These are phyloP conservation scores for Samsoniella hepiali DNA, from an alignment of 2,329 filamentous ascomycete species.

Conservation along the genomic window DNA sequence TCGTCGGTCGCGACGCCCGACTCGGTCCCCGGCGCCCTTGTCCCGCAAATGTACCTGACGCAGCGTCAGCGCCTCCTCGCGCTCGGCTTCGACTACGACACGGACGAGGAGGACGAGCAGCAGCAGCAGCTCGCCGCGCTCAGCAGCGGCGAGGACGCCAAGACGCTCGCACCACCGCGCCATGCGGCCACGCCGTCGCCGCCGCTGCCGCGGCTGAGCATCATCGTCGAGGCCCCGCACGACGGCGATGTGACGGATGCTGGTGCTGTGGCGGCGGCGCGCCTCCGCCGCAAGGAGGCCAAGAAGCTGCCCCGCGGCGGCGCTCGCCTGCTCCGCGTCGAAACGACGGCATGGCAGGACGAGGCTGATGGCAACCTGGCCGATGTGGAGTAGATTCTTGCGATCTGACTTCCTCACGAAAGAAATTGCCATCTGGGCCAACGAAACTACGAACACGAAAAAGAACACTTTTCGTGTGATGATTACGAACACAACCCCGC, in stretches of 20 bases:
- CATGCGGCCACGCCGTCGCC: too few species aligned
- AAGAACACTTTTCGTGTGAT: neutral
- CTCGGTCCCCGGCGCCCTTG: neutral
- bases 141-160: neutral
- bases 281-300: conserved; percentile 21
- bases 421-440: too few species aligned
- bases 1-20: neutral
- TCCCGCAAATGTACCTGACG: conserved; percentile 12
- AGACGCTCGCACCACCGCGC: neutral
- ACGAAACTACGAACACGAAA: too few species aligned
- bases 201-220: neutral
- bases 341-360: neutral
- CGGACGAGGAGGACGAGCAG: conserved; percentile 13
- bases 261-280: neutral
- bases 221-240: conserved; percentile 4
- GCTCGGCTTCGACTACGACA: conserved; percentile 19
- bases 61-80: conserved; percentile 16
- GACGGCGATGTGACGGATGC: neutral
- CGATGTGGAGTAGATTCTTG: conserved; percentile 5
- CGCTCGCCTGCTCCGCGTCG: conserved; percentile 5
- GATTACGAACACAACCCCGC: neutral
- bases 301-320: conserved; percentile 18
- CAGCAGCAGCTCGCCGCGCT: neutral
- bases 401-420: too few species aligned
- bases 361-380: conserved; percentile 15